phyloP scores from a whole-genome alignment of 2,329 filamentous ascomycete species.

The Apiospora aurea region DNA sequence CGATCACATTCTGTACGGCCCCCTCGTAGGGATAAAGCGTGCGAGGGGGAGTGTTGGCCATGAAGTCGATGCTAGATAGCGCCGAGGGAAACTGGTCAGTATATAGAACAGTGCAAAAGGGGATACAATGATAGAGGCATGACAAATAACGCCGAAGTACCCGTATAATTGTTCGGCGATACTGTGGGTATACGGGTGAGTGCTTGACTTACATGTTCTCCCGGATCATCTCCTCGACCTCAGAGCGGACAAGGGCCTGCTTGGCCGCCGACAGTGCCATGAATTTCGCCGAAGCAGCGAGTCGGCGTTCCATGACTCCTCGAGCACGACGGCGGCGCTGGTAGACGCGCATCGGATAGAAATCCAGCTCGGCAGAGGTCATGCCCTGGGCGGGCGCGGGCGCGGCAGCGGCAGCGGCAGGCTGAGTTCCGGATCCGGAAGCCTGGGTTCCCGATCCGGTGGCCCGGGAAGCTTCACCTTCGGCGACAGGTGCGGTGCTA shows the following conservation, averaged over 20 bases:
- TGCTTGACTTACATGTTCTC: background rate
- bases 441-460: background rate
- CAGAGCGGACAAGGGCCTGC: background rate
- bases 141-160: background rate
- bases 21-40: background rate
- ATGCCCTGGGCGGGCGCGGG: too few relatives aligned
- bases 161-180: too few relatives aligned
- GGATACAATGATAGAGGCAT: background rate
- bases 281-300: background rate
- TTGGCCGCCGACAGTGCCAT: background rate
- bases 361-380: background rate
- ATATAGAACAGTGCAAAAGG: background rate
- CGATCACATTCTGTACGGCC: background rate
- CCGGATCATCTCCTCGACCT: background rate
- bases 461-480: too few relatives aligned
- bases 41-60: background rate
- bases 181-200: background rate
- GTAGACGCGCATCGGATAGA: background rate
- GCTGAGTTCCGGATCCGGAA: background rate
- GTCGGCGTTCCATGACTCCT: background rate
- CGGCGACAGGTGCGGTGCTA: too few relatives aligned
- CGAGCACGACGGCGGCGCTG: background rate
- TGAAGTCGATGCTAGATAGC: background rate
- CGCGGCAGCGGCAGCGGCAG: background rate
- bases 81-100: background rate